Evolutionary conservation across 192 early-diverging fungal genomes (phyloP), one percentile per base, ranked within the genome.

Genomic region (Rhizophagus sp.): DNA sequence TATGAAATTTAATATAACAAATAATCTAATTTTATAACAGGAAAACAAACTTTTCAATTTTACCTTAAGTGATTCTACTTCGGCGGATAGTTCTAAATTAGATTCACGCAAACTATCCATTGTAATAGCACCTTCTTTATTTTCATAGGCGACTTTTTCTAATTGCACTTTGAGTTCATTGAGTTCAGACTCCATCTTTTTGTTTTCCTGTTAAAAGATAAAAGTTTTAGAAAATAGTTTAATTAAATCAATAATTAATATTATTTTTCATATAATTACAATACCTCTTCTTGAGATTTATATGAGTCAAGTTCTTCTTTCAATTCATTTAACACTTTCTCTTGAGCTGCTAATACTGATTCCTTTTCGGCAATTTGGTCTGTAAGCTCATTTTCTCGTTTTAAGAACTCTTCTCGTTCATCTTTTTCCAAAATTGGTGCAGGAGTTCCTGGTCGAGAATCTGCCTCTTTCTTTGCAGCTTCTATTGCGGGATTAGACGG

Each of bases 321-420:
- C 82, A 96, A 84, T 8, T 85, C 72, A 24, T 89, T 87, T 57
- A 92, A 79, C 24, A 88, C 72, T 79, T 91, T 91, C 71, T 91
- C 83, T 34, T 88, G 79, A 27, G 87, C 82, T 65, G 91, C 87
- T 77, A 99, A 84, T 73, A 95, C 95, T 24, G 91, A 84, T 79
- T 99, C 97, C 81, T 96, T 97, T 69, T 98, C 96, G 8, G 96
- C 91, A 65, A 99, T 85, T 78, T 95, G 92, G 80, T 99, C 97
- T 73, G 90, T 93, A 76, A 99, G 89, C 82, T 99, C 98, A 84
- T 97, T 97, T 84, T 99, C 98, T 41, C 98, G 90, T 62, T 90
- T 89, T 84, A 98, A 82, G 82, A 99, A 98, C 72, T 97, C 97
- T 64, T 99, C 97, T 36, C 95, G 88, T 83, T 98, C 97, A 83